These are phyloP conservation scores for Clavaria fumosa DNA, from an alignment of 768 basidiomycete species.

Conservation along the genomic window DNA sequence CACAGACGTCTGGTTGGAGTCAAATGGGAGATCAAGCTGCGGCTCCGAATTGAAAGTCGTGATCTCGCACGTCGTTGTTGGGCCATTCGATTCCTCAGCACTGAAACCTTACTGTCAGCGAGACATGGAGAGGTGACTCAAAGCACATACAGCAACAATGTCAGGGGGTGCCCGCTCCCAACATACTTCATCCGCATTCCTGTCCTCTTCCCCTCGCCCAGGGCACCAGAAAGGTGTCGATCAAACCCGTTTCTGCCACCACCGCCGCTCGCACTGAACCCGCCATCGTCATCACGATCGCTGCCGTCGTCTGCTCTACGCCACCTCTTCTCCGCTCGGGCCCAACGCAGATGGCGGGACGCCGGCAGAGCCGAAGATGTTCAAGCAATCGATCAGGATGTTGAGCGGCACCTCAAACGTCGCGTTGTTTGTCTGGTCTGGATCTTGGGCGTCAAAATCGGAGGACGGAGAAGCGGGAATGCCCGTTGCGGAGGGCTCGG, in stretches of 20 bases:
- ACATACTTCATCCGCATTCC: slow-evolving; percentile 76
- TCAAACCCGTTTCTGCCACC: slow-evolving; percentile 22
- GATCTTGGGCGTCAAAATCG: no score
- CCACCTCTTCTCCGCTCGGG: slow-evolving; percentile 34
- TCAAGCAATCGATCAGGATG: slow-evolving; percentile 78
- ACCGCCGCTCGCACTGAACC: slow-evolving; percentile 21
- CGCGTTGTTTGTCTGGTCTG: slow-evolving; percentile 20
- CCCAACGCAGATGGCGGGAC: slow-evolving; percentile 20
- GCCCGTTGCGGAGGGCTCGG: no score
- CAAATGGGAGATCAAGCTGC: slow-evolving; percentile 65
- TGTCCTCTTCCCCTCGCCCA: slow-evolving; percentile 47
- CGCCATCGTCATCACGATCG: slow-evolving; percentile 27
- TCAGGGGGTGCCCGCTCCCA: slow-evolving; percentile 65
- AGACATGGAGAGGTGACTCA: neutral
- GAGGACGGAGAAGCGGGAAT: slow-evolving; percentile 10
- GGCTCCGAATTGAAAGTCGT: slow-evolving; percentile 76
- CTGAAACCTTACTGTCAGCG: slow-evolving; percentile 21
- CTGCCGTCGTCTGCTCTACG: slow-evolving; percentile 30
- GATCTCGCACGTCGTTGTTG: slow-evolving; percentile 79
- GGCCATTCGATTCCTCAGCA: slow-evolving; percentile 64
- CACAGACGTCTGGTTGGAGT: slow-evolving; percentile 43
- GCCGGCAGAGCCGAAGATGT: slow-evolving; percentile 80
- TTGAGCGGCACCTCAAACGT: slow-evolving; percentile 76
- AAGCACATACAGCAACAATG: slow-evolving; percentile 56
- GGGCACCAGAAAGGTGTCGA: slow-evolving; percentile 44